Conservation (phyloP, 306 rosid species). For the Heteromeles arbutifolia region DNA sequence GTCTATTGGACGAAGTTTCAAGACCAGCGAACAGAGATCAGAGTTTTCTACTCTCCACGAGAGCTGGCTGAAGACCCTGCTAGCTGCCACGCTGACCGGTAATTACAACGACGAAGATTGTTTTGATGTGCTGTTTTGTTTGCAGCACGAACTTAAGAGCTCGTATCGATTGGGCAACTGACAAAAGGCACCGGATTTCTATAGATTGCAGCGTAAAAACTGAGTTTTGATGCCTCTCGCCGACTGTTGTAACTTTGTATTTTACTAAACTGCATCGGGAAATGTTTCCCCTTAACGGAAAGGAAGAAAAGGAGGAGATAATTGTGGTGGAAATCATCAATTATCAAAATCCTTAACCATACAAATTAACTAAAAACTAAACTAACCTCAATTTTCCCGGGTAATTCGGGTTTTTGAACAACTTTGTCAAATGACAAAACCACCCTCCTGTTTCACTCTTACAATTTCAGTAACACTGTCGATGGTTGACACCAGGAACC, state of each 20-base stretch:
- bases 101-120: constrained; percentile 44
- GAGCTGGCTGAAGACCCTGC: constrained; percentile 68
- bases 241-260: neutral
- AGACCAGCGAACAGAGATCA: constrained; percentile 66
- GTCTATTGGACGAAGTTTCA: constrained; percentile 56
- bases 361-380: neutral
- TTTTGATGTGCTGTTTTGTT: constrained; percentile 61
- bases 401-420: constrained; percentile 8
- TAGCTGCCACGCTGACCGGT: constrained; percentile 33
- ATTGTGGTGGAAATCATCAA: constrained; percentile 14
- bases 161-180: constrained; percentile 39
- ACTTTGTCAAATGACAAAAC: neutral
- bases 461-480: neutral
- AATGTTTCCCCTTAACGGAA: neutral
- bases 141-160: constrained; percentile 62
- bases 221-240: neutral
- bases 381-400: constrained; percentile 13
- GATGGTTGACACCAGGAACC: neutral
- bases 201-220: neutral
- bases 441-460: neutral
- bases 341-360: constrained; percentile 9
- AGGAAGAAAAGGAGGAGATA: constrained; percentile 10
- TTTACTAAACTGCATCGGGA: neutral
- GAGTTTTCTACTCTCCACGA: constrained; percentile 91
- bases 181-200: neutral